Evolutionary conservation across 2,329 filamentous ascomycete genomes (phyloP), one percentile per base, ranked within the genome.

Genomic region (Pseudogymnoascus sp.): DNA sequence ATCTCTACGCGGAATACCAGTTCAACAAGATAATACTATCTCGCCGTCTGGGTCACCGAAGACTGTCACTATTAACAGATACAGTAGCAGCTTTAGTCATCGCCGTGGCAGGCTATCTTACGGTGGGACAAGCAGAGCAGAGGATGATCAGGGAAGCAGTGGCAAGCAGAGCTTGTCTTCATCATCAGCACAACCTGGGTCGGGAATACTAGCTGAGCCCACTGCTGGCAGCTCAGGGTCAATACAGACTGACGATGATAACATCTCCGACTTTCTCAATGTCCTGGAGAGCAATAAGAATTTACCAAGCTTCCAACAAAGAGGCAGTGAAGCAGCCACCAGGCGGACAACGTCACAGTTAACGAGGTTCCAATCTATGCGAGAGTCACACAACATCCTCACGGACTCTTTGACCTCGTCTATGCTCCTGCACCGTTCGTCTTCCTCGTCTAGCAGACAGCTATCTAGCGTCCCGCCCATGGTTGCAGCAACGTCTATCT

Each of bases 361-460:
- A 40, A 88, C 86, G 21, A 91, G 89, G 68, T 97, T 94, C 71
- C 91, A 94, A 68, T 82, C 84, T 63, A 93, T 97, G 89, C 84
- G 85, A 66, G 93, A 97, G 64, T 92, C 90, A 0, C 92, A 96
- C 70, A 89, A 90, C 61, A 89, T 85, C 4, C 81, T 99, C 40
- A 95, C 91, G 0, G 94, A 99, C 60, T 96, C 92, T 0, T 91
- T 99, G 81, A 91, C 90, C 29, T 94, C 91, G 0, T 97, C 93
- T 0, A 82, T 92, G 68, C 84, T 95, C 67, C 77, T 97, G 62
- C 89, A 96, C 54, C 84, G 90, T 39, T 94, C 91, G 0, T 91
- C 89, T 4, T 89, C 84, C 63, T 90, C 92, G 0, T 86, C 83
- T 0, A 86, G 83, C 66, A 76, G 83, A 29, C 83, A 85, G 62